These are phyloP conservation scores for Trichocomaceae sp. DNA, from an alignment of 2,329 filamentous ascomycete genomes.

Conservation along the genomic window DNA sequence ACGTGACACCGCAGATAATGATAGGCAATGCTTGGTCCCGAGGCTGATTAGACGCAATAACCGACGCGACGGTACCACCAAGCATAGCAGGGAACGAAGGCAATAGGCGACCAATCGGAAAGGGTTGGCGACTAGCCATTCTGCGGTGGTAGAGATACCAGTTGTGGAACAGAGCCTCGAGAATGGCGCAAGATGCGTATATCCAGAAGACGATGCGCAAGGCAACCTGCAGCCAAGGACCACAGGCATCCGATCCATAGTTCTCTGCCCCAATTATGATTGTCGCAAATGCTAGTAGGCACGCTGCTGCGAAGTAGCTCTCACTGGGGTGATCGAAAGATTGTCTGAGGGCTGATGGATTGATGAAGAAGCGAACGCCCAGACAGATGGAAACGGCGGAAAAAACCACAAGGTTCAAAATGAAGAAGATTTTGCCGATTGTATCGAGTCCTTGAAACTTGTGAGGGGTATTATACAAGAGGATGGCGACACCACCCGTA, in stretches of 20 bases:
- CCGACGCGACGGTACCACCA: constrained; percentile 64
- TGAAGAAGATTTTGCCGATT: constrained; percentile 55
- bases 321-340: constrained; percentile 73
- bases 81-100: constrained; percentile 76
- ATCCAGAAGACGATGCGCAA: constrained; percentile 70
- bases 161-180: not conserved
- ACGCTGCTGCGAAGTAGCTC: constrained; percentile 67
- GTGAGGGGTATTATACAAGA: constrained; percentile 47
- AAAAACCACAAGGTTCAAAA: constrained; percentile 60
- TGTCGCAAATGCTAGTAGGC: constrained; percentile 63
- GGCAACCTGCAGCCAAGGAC: constrained; percentile 53
- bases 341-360: constrained; percentile 62
- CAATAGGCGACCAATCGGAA: constrained; percentile 64
- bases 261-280: constrained; percentile 72
- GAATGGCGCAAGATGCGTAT: constrained; percentile 37
- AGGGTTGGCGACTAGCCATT: not conserved
- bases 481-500: constrained; percentile 55
- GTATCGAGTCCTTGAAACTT: constrained; percentile 50
- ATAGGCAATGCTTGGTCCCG: not conserved
- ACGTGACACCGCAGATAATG: constrained; percentile 53
- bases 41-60: constrained; percentile 38
- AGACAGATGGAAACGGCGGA: constrained; percentile 58
- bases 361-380: constrained; percentile 60
- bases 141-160: not conserved
- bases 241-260: constrained; percentile 60